Evolutionary conservation across 495 filamentous ascomycete genomes (phyloP), one percentile per base, ranked within the genome.

Genomic region (Staphylotrichum longicolle): DNA sequence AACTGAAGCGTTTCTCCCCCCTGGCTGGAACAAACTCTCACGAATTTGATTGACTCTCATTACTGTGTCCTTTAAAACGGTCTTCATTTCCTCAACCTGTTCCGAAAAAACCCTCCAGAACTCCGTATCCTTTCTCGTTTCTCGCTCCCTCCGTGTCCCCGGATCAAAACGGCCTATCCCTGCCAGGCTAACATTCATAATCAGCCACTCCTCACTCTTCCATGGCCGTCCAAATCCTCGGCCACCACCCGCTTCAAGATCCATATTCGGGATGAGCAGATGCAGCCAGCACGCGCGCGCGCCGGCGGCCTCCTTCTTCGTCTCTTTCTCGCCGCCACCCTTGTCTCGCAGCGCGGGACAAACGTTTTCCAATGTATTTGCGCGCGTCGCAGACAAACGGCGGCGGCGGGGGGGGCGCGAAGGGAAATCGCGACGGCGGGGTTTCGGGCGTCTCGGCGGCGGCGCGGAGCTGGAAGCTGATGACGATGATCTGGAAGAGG

Each of bases 371-470:
- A 63, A 61, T 53, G 59, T 70, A 63, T 11, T 72, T 62, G 33
- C 74, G 3, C 72, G 63, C 5, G 75, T 79, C 8, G 77, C n/a
- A 78, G 1, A 68, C 65, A 0, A 81, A 63, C 6, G 78, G 62
- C 69, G 1, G 76, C 73, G 0, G 74, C 72, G 1, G 76, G 74
- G 7, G 76, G 1, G 79, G 77, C 32, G 75, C 63, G 54, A 79
- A 82, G 69, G 4, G 74, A 81, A 75, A 57, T 82, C 79, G 33
- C 63, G 4, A 70, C 54, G 54, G 79, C 75, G 15, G n/a, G n/a
- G n/a, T n/a, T n/a, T n/a, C n/a, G n/a, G n/a, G n/a, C n/a, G n/a
- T n/a, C n/a, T n/a, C n/a, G n/a, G n/a, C 63, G 4, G 70, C 54
- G 54, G 79, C 75, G 15, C 73, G 62, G 7, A 80, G 52, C 60